Conservation (phyloP, 495 filamentous ascomycete genomes). For the Xylaria sp. region DNA sequence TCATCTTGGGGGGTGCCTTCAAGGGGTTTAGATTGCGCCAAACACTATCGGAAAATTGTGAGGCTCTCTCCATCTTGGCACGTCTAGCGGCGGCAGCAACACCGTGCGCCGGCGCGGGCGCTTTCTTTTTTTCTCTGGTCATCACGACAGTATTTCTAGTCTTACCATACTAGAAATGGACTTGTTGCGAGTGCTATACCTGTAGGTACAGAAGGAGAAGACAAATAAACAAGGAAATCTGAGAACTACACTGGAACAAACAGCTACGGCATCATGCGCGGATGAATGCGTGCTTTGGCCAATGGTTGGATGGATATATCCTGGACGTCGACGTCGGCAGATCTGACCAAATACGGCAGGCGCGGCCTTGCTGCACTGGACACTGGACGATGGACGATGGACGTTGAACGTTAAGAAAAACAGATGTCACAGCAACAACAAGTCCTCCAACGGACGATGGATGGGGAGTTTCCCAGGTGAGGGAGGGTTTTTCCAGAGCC, state of each 20-base stretch:
- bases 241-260: conserved; percentile 34
- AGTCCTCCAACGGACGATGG: conserved; percentile 14
- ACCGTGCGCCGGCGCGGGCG: conserved; percentile 33
- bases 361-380: conserved; percentile 17
- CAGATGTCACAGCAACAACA: conserved; percentile 25
- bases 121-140: conserved; percentile 42
- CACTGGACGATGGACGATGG: too few species aligned
- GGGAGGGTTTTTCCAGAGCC: not conserved
- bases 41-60: conserved; percentile 29
- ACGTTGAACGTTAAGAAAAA: conserved; percentile 16
- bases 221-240: conserved; percentile 18
- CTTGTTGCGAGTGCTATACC: conserved; percentile 33
- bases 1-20: conserved; percentile 48
- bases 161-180: conserved; percentile 39
- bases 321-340: conserved; percentile 17
- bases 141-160: conserved; percentile 40
- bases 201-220: conserved; percentile 28
- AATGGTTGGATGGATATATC: conserved; percentile 16
- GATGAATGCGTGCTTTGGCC: conserved; percentile 26
- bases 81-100: conserved; percentile 33
- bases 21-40: conserved; percentile 39
- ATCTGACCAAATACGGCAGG: conserved; percentile 20
- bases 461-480: conserved; percentile 3
- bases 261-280: conserved; percentile 34
- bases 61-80: conserved; percentile 36